Evolutionary conservation across 495 filamentous ascomycete genomes (phyloP).

Genomic region (Podospora pseudoanserina): DNA sequence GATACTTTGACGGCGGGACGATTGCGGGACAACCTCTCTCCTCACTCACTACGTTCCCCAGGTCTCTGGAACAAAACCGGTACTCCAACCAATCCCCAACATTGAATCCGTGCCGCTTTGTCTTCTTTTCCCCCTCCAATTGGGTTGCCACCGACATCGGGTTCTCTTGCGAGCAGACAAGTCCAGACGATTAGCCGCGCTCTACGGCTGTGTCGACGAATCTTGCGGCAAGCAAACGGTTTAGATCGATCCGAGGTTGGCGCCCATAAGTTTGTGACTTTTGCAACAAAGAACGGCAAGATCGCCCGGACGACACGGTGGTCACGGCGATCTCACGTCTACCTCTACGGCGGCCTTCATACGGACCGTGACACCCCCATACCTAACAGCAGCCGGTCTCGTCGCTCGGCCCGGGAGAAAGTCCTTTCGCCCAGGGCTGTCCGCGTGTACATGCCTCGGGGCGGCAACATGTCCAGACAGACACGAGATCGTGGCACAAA

Average conservation of each 20-base stretch:
- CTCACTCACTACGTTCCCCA: background rate
- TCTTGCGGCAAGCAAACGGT: background rate
- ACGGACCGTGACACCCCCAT: too few species aligned
- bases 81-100: slow-evolving; percentile 4
- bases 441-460: background rate
- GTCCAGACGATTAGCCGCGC: slow-evolving; percentile 3
- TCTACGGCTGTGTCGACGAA: background rate
- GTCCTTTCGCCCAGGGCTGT: background rate
- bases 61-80: slow-evolving; percentile 15
- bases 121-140: slow-evolving; percentile 5
- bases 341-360: background rate
- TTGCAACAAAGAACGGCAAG: background rate
- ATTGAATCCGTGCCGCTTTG: background rate
- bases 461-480: background rate
- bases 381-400: background rate
- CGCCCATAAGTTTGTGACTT: background rate
- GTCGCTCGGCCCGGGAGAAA: slow-evolving; percentile 2
- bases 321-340: background rate
- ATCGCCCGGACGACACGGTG: background rate
- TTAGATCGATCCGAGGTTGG: background rate
- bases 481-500: slow-evolving; percentile 4
- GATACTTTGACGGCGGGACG: slow-evolving; percentile 5
- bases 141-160: background rate
- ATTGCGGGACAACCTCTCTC: background rate
- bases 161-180: background rate